Conservation (phyloP, 106 monocot species). For the Iris macrosiphon region DNA sequence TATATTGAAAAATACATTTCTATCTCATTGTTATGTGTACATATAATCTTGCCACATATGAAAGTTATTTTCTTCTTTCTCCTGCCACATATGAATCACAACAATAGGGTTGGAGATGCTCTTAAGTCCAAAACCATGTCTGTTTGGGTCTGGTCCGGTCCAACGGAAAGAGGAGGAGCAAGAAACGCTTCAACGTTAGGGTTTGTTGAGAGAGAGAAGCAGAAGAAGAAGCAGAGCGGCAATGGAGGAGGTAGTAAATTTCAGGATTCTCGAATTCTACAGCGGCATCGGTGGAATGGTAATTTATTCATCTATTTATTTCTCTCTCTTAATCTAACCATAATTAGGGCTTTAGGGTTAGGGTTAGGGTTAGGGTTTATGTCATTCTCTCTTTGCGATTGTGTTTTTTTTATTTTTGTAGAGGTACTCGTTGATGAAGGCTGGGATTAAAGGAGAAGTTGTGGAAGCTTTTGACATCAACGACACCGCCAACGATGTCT, state of each 20-base stretch:
- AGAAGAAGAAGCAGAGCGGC: neutral
- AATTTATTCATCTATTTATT: neutral
- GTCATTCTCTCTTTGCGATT: neutral
- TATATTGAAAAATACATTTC: too few relatives aligned
- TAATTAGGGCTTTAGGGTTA: neutral
- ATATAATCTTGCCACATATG: too few relatives aligned
- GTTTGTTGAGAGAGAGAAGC: too few relatives aligned
- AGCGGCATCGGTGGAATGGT: conserved; percentile 95
- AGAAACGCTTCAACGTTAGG: too few relatives aligned
- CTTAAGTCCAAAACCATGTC: too few relatives aligned
- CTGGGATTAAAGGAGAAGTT: conserved; percentile 44
- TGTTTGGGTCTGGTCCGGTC: too few relatives aligned
- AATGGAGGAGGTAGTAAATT: conserved; percentile 35
- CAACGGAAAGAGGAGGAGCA: too few relatives aligned
- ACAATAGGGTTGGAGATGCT: too few relatives aligned
- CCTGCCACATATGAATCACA: too few relatives aligned
- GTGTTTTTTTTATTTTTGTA: conserved; percentile 10
- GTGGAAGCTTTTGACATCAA: conserved; percentile 91
- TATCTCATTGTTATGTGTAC: too few relatives aligned
- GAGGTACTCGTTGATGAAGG: conserved; percentile 74
- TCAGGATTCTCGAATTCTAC: conserved; percentile 89
- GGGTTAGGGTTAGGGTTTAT: conserved; percentile 6
- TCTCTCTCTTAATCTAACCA: neutral
- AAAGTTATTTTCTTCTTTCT: too few relatives aligned
- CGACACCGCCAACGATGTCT: conserved; percentile 81